Conservation (phyloP, 306 rosid genomes). For the Rosa chinensis region DNA sequence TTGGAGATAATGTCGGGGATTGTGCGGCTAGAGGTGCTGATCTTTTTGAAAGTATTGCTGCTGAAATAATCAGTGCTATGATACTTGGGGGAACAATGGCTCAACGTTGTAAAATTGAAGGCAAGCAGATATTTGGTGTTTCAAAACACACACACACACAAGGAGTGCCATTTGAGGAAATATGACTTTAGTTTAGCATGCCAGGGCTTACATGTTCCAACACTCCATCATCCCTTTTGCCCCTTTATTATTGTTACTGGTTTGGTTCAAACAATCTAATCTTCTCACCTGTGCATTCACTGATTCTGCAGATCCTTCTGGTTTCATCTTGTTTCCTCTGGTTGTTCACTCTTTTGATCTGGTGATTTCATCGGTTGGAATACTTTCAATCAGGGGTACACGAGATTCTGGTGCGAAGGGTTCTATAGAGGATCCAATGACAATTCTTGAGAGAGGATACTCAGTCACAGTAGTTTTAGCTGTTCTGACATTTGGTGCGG, state of each 20-base stretch:
- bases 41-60: constrained; percentile 98
- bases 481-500: constrained; percentile 89
- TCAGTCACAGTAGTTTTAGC: constrained; percentile 83
- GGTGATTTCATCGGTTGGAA: constrained; percentile 84
- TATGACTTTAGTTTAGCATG: neutral
- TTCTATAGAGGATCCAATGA: constrained; percentile 92
- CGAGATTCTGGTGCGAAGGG: constrained; percentile 73
- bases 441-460: constrained; percentile 94
- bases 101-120: constrained; percentile 85
- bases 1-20: constrained; percentile 98
- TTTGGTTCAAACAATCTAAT: constrained; percentile 15
- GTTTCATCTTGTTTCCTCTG: constrained; percentile 99
- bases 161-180: neutral
- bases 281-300: constrained; percentile 29
- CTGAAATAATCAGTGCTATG: constrained; percentile 99
- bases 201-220: neutral
- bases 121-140: constrained; percentile 37
- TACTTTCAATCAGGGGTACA: constrained; percentile 84
- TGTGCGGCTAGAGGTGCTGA: constrained; percentile 99
- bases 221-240: neutral
- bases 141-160: neutral
- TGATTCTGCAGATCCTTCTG: constrained; percentile 83
- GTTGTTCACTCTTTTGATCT: constrained; percentile 97
- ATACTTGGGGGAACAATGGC: constrained; percentile 99
- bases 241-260: constrained; percentile 3